Evolutionary conservation across 148 eudicot species (phyloP), one percentile per base, ranked within the genome.

Genomic region (Vaccinium myrtillus): DNA sequence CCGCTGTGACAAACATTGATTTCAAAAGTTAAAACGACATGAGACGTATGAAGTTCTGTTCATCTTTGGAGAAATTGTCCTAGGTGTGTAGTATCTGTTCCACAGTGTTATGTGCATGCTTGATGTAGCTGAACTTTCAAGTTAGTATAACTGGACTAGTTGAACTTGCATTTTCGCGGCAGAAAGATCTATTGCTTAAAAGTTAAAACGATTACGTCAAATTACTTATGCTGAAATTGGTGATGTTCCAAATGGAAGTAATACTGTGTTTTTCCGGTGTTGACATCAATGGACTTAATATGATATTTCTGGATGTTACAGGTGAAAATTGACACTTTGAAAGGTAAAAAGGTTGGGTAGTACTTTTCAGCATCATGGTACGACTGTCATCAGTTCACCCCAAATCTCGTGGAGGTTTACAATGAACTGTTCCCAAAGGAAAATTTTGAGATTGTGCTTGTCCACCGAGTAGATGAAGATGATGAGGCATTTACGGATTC

Each of bases 341-440:
- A 74, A 30, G 84, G 84, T 53, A 85, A 85, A 75, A 81, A 71
- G 49, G 83, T 80, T 0, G 87, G 87, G 16, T 21, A 80, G 30
- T 85, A 85, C 49, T 85, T 85, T 30, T 85, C 87, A 27, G 87
- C 79, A 23, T 85, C 83, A 50, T 85, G 87, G 87, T 85, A 83
- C n/a, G 87, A 32, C 36, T 85, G 87, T 75, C 83, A 54, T 30
- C 67, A 58, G 49, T 85, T 85, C 80, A 80, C 87, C 46, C 87
- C 83, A 1, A 74, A 12, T 81, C 74, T 85, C 32, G 80, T 74
- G 43, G 80, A 85, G 59, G 74, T 75, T 23, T 85, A 85, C 67
- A 81, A 74, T 21, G 80, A 85, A 65, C 74, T 85, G 69, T 74
- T 75, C n/a, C 18, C 80, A 4, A 74, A 85, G 16, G 83, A 80